A percentile compares a stretch with the other conserved stretches of the same genome.
These are phyloP conservation scores for Vitis labrusca DNA, from an alignment of 164 flowering plant species.

Conservation along the genomic window DNA sequence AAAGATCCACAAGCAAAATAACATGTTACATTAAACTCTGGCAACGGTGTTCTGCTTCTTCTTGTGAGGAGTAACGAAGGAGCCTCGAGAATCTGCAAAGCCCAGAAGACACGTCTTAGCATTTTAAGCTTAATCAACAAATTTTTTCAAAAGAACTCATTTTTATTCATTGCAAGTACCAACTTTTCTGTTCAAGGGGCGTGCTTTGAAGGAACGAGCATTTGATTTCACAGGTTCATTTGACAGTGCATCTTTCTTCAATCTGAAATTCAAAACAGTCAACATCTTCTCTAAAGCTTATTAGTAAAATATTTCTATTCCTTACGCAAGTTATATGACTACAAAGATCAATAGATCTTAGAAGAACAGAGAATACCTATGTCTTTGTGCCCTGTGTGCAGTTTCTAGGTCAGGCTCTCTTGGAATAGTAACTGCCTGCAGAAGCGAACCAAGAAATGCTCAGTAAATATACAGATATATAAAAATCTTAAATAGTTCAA, in stretches of 20 bases:
- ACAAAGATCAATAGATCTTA: background rate
- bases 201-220: constrained; percentile 49
- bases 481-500: too few species aligned
- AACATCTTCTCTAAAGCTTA: background rate
- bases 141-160: background rate
- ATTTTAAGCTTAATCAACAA: too few species aligned
- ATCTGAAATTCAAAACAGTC: constrained; percentile 38
- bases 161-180: constrained; percentile 18
- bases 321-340: background rate
- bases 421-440: constrained; percentile 54
- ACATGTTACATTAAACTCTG: constrained; percentile 53
- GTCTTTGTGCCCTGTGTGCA: constrained; percentile 63
- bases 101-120: background rate
- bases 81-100: constrained; percentile 59
- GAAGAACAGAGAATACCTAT: constrained; percentile 15
- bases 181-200: constrained; percentile 70
- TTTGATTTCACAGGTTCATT: constrained; percentile 28
- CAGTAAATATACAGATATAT: too few species aligned
- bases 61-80: constrained; percentile 44
- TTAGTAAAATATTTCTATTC: background rate
- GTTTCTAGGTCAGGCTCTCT: constrained; percentile 77
- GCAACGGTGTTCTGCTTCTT: constrained; percentile 46
- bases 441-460: too few species aligned
- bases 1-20: background rate
- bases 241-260: constrained; percentile 32